Evolutionary conservation across 345 rosid genomes (phyloP), one percentile per base, ranked within the genome.

Genomic region (Brassica nigra): DNA sequence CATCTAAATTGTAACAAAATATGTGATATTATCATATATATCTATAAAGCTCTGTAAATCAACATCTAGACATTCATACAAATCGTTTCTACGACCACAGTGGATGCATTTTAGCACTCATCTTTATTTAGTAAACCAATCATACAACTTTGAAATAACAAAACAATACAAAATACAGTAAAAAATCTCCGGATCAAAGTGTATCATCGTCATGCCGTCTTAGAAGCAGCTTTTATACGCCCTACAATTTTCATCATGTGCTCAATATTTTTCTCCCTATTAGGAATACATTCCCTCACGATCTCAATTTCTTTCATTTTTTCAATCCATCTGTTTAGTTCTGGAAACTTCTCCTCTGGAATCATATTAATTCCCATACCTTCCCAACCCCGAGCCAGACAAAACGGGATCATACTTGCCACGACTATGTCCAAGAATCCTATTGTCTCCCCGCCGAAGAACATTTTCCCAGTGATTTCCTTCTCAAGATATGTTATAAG

Each of bases 391-490:
- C 58, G 49, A 6, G 6, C 64, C 10, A 78, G 12, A 71, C 65
- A 70, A 27, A 63, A 62, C 5, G 77, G 76, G 14, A 78, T 81
- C 54, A 78, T 39, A 33, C 68, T 30, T 16, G 47, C 78, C 2
- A 27, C 76, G 2, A 78, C 85, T 39, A 81, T 31, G 74, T 81
- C 86, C 66, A 83, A 67, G 34, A 66, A 69, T 55, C 88, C 85
- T 2, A 65, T 18, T 0, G 55, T 76, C 16, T 83, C 47, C 2
- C 88, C 86, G 3, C 83, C 88, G 27, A 86, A 83, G 62, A 81
- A 84, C 1, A 69, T 10, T 73, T 81, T 79, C 9, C 77, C 74
- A 1, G 55, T 76, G 10, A 81, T 39, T 70, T 74, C 74, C 16
- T 77, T 75, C 74, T 83, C 86, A 44, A 86, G 77, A 18, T 73